A percentile compares a stretch with the other conserved stretches of the same genome.
Conservation (phyloP, 495 filamentous ascomycete genomes). For the Cairneyella variabilis region DNA sequence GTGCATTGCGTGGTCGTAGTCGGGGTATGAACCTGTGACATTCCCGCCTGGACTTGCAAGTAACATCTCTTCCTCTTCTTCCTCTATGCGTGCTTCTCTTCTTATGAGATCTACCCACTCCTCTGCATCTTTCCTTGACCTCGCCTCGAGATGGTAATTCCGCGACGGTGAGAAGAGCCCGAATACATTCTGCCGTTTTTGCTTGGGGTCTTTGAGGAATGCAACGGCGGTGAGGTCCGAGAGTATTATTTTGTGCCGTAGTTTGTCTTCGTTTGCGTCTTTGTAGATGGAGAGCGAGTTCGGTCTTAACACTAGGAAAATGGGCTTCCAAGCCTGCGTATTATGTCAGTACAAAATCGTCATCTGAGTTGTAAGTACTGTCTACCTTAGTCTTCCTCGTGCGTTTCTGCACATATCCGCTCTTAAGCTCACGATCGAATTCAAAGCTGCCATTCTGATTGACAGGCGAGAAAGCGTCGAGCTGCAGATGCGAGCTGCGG, state of each 20-base stretch:
- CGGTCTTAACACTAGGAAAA: conserved; percentile 86
- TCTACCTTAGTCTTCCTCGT: conserved; percentile 92
- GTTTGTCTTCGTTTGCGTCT: conserved; percentile 80
- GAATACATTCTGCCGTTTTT: conserved; percentile 75
- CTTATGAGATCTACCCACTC: conserved; percentile 87
- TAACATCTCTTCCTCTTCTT: conserved; percentile 78
- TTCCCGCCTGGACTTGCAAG: conserved; percentile 52
- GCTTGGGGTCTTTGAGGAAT: conserved; percentile 80
- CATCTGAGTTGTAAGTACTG: no score
- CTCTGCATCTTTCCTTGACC: conserved; percentile 67
- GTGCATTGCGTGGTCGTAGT: conserved; percentile 22
- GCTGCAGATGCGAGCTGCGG: conserved; percentile 50
- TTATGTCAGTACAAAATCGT: conserved; percentile 32
- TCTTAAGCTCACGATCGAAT: conserved; percentile 88
- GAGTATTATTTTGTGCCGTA: conserved; percentile 81
- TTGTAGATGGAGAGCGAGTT: conserved; percentile 96
- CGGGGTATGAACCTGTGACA: conserved; percentile 13
- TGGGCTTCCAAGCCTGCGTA: conserved; percentile 75
- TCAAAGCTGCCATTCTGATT: conserved; percentile 95
- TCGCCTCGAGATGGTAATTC: conserved; percentile 85
- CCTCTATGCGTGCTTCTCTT: conserved; percentile 73
- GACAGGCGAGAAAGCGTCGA: conserved; percentile 70
- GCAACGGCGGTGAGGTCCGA: conserved; percentile 90
- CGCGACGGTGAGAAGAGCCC: conserved; percentile 88
- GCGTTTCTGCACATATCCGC: conserved; percentile 78